Evolutionary conservation across 78 protist species (phyloP).

Genomic region (Dictyostelium firmibasis): DNA sequence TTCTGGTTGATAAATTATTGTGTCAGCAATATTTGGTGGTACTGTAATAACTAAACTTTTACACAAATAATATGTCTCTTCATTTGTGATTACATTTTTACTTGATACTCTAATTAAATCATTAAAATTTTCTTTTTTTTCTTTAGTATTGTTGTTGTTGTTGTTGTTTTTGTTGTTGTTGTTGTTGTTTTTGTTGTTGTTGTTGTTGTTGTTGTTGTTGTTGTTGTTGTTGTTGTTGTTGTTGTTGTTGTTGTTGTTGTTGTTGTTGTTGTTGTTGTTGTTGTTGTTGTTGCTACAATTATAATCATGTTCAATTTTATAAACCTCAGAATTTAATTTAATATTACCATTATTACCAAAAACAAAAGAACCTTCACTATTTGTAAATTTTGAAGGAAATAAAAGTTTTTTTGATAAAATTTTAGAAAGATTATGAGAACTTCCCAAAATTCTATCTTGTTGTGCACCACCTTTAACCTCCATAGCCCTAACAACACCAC

Average conservation of each 20-base stretch:
- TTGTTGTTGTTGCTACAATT: no score
- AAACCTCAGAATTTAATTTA: background rate
- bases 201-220: no score
- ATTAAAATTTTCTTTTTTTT: background rate
- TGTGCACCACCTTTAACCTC: slow-evolving; percentile 56
- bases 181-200: no score
- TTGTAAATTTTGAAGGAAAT: background rate
- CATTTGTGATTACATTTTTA: background rate
- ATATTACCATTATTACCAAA: background rate
- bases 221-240: no score
- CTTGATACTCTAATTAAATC: background rate
- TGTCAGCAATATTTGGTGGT: slow-evolving; percentile 18
- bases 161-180: no score
- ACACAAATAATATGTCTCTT: background rate
- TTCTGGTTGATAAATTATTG: background rate
- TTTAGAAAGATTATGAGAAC: slow-evolving; percentile 11
- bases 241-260: no score
- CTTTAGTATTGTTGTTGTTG: background rate
- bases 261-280: no score
- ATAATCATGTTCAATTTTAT: slow-evolving; percentile 24
- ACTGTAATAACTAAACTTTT: background rate
- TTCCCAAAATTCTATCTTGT: slow-evolving; percentile 40
- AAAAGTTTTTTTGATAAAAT: slow-evolving; percentile 1
- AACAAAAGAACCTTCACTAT: background rate
- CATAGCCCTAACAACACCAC: slow-evolving; percentile 10